Evolutionary conservation across 2,329 filamentous ascomycete species (phyloP), one percentile per base, ranked within the genome.

Genomic region (Curvularia lunata): DNA sequence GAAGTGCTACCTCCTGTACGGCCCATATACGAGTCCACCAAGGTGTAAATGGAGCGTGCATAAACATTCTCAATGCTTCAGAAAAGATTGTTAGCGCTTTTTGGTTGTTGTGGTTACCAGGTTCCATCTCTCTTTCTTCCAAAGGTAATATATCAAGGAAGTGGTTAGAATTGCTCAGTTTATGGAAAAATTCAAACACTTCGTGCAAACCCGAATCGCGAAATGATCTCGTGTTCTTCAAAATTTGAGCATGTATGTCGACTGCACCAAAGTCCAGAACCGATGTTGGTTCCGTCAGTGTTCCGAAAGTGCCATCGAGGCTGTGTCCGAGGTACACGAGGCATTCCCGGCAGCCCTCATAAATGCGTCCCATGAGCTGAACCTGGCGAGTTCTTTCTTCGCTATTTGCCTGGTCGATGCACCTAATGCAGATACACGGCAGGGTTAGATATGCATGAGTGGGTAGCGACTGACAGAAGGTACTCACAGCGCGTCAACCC

Each of bases 11-110:
- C 21, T 67, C 63, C 51, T 69, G 64, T 10, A 66, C 28, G 0
- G 63, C 59, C 61, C 66, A 69, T 1, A 67, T 67, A 4, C 60
- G 54, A 45, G 52, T 43, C 63, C 64, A 67, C 60, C 59, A 61
- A 2, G 56, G 57, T 8, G 61, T 61, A 21, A 56, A 61, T 13
- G 61, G 58, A 12, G 63, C 25, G 18, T 65, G 52, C 61, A 61
- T 67, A 13, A 67, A 41, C 19, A n/a, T 53, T 41, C 62, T 51
- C 23, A 62, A 19, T 7, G 42, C 5, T 48, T 65, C 60, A 12
- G 10, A 62, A 56, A 4, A 62, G 28, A 46, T 46, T 18, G 3
- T 1, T 30, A 10, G 28, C 9, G 10, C 12, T 9, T 30, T 30
- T 30, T 30, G 5, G 10, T 9, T 4, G 8, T 12, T 30, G 2